A percentile compares a stretch with the other conserved stretches of the same genome.
Evolutionary conservation across 75 land plant species (phyloP).

Genomic region (Cryptomeria japonica): DNA sequence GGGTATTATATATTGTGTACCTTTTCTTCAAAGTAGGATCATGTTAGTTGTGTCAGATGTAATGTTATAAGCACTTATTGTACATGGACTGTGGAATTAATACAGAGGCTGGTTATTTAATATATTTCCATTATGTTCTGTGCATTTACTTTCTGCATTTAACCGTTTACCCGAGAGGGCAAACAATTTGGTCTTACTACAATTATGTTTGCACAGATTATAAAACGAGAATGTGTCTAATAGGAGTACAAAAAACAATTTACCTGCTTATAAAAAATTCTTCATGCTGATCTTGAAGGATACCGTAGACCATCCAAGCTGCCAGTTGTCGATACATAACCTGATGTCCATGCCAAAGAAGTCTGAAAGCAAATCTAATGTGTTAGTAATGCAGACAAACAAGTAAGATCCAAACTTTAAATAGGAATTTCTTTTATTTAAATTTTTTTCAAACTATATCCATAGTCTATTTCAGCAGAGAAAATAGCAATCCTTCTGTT

Average conservation of each 20-base stretch:
- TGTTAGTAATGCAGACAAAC: slow-evolving; percentile 6
- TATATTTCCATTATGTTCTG: no score
- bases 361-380: slow-evolving; percentile 44
- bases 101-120: no score
- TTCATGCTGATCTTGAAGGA: slow-evolving; percentile 89
- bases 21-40: no score
- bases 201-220: not conserved
- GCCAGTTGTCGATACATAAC: slow-evolving; percentile 96
- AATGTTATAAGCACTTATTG: no score
- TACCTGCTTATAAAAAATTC: slow-evolving; percentile 98
- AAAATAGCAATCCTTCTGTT: not conserved
- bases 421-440: not conserved
- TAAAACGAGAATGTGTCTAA: not conserved
- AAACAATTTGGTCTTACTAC: no score
- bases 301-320: slow-evolving; percentile 98
- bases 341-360: slow-evolving; percentile 99
- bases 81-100: no score
- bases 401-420: not conserved
- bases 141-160: no score
- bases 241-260: slow-evolving; percentile 4
- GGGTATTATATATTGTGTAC: no score
- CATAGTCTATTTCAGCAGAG: not conserved
- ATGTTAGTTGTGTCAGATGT: no score
- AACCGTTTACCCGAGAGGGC: no score
- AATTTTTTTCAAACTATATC: not conserved